phyloP scores from a whole-genome alignment of 495 filamentous ascomycete species.

The Astrothelium subdiscretum region DNA sequence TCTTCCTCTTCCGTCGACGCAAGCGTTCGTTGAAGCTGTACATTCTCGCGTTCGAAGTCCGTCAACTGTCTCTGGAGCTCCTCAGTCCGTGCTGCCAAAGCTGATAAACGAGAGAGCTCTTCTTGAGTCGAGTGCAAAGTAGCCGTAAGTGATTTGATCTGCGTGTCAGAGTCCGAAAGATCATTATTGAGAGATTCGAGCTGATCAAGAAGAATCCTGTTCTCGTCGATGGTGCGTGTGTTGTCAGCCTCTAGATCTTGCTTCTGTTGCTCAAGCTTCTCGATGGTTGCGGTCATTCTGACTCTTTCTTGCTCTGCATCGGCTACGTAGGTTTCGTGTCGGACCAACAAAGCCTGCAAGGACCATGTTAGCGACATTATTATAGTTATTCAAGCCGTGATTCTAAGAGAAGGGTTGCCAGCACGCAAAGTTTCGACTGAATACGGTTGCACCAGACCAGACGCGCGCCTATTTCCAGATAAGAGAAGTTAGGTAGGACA shows the following conservation, averaged over 20 bases:
- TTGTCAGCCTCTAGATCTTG: slow-evolving; percentile 61
- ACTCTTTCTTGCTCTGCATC: slow-evolving; percentile 75
- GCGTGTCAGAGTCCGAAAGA: slow-evolving; percentile 61
- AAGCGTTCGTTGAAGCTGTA: slow-evolving; percentile 53
- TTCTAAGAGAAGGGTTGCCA: neutral
- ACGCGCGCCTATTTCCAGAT: neutral
- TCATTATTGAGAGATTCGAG: slow-evolving; percentile 69
- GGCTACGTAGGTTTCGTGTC: slow-evolving; percentile 86
- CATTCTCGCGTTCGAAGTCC: slow-evolving; percentile 71
- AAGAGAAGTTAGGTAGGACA: slow-evolving; percentile 4
- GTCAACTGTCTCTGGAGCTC: slow-evolving; percentile 67
- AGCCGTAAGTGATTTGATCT: slow-evolving; percentile 57
- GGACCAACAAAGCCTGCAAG: slow-evolving; percentile 75
- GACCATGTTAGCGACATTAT: slow-evolving; percentile 53
- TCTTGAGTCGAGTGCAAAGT: slow-evolving; percentile 63
- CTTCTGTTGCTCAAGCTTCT: slow-evolving; percentile 67
- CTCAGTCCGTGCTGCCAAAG: slow-evolving; percentile 59
- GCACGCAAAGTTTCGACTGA: neutral
- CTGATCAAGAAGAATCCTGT: slow-evolving; percentile 62
- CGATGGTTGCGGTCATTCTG: slow-evolving; percentile 57
- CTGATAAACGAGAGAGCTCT: slow-evolving; percentile 61
- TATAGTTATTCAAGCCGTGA: neutral
- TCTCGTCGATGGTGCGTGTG: slow-evolving; percentile 63
- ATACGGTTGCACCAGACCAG: neutral
- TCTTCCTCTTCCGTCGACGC: slow-evolving; percentile 55